Base-by-base conservation (phyloP, 2,329 filamentous ascomycete genomes). In the Proliferodiscus dingleyae region DNA sequence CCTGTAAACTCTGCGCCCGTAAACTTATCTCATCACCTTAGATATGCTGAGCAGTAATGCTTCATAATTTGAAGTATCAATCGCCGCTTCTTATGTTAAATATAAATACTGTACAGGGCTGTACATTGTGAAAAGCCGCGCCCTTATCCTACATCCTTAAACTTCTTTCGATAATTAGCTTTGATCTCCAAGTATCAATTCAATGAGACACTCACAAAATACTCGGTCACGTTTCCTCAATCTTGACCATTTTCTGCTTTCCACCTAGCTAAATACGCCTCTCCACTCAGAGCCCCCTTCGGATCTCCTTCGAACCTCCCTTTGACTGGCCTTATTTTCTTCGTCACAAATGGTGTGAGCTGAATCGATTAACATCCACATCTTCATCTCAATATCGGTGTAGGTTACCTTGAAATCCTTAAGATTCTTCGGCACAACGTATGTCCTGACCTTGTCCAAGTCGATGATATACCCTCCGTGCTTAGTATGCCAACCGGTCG, bases 371-470 rank as follows among this genome's bases (percentile, higher is more conserved):
- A 55, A 43, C 22, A 41, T 32, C 46, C 43, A 13, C 26, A 16
- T 46, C 22, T 26, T 18, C 11, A 11, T 13, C 1, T 13, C 15
- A 23, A 23, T 30, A 10, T 7, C 22, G 15, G 15, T 6, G 46
- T 34, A 30, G 55, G 71, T 19, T 67, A 93, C 89, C 71, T 85
- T 85, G 69, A 87, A 93, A 5, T 77, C 74, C 19, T 75, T 73
- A 49, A 94, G 66, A 37, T 75, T 73, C 30, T 80, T 68, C 0
- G 91, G 90, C 58, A 87, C 87, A 45, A 87, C 85, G 66, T 89
- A 98, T 44, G 90, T 95, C 67, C 91, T 83, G 62, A 97, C 88
- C 70, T 94, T 95, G 45, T 74, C 69, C 76, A 78, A 95, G 56
- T 97, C 86, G 56, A 97, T 83, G 37, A 81, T 66, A 68, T 93